phyloP scores from a whole-genome alignment of 2,329 filamentous ascomycete species.

The Xylaria multiplex region DNA sequence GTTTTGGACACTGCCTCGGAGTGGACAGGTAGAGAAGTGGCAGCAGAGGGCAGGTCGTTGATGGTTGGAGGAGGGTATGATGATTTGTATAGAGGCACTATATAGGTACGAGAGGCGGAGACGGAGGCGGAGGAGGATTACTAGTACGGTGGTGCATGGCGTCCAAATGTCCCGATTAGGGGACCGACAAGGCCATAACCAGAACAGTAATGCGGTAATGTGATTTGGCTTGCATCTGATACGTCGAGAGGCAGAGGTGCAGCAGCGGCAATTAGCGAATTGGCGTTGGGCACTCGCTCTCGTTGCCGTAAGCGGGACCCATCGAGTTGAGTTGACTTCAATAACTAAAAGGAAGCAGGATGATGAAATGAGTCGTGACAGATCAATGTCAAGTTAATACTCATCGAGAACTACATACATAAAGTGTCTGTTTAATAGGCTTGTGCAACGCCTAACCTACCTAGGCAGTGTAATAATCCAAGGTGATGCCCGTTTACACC shows the following conservation, averaged over 20 bases:
- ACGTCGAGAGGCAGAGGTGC: conserved; percentile 13
- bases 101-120: not conserved
- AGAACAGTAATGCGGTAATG: conserved; percentile 35
- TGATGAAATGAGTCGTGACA: too few relatives aligned
- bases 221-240: conserved; percentile 30
- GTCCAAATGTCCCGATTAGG: not conserved
- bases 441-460: too few relatives aligned
- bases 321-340: too few relatives aligned
- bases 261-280: conserved; percentile 5
- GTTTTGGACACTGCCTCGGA: not conserved
- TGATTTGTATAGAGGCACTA: not conserved
- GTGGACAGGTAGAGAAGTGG: too few relatives aligned
- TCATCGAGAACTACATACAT: too few relatives aligned
- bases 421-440: too few relatives aligned
- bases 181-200: conserved; percentile 6
- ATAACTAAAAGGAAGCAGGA: too few relatives aligned
- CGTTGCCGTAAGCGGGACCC: conserved; percentile 8
- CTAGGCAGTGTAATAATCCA: too few relatives aligned
- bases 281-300: not conserved
- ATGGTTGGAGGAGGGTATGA: not conserved
- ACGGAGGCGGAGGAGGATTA: conserved; percentile 16
- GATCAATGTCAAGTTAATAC: too few relatives aligned
- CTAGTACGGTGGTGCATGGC: conserved; percentile 19
- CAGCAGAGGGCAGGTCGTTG: too few relatives aligned
- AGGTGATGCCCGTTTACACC: too few relatives aligned